Evolutionary conservation across 805 yeast genomes (phyloP), one percentile per base, ranked within the genome.

Genomic region (Saccharomyces eubayanus): DNA sequence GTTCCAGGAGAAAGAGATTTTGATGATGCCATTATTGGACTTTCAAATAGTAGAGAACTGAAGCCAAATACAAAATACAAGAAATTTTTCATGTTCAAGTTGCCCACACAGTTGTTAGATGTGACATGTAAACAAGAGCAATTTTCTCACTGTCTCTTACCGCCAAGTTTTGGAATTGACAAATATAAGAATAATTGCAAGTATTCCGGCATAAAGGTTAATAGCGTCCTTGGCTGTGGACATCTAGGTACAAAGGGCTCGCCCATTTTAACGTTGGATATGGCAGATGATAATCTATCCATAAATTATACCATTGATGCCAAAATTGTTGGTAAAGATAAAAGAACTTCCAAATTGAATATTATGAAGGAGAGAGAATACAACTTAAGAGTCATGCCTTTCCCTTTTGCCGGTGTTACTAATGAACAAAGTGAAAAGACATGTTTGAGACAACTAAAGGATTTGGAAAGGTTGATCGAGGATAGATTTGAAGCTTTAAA

Each of bases 301-400:
- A 71, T 82, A 8, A 73, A 75, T 51, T 82, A 82, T 57, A 72
- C 79, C 0, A 76, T 82, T 30, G 84, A 81, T 58, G 83, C 84
- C 6, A 77, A 78, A 53, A 70, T 82, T 53, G 80, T 82, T 46
- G 84, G 80, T 24, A 73, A 77, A 52, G 72, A 74, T 52, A 55
- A 61, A 28, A 61, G 55, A 41, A 63, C 64, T 10, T 64, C 62
- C 21, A 59, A 64, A 49, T 56, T 69, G 12, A 67, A 64, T 29
- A 63, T 73, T 16, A 61, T 73, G 66, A 66, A 54, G 31, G 74
- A 72, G 43, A 62, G 60, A 21, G 74, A 72, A 36, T 72, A 71
- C 53, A 65, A 69, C 31, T 55, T 74, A 6, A 66, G 78, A 58
- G 67, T 74, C 31, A 68, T 74, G 46, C 78, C 78, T 6, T 73